A percentile compares a stretch with the other conserved stretches of the same genome.
These are phyloP conservation scores for Pseudocercospora pini-densiflorae DNA, from an alignment of 2,329 filamentous ascomycete genomes.

Conservation along the genomic window DNA sequence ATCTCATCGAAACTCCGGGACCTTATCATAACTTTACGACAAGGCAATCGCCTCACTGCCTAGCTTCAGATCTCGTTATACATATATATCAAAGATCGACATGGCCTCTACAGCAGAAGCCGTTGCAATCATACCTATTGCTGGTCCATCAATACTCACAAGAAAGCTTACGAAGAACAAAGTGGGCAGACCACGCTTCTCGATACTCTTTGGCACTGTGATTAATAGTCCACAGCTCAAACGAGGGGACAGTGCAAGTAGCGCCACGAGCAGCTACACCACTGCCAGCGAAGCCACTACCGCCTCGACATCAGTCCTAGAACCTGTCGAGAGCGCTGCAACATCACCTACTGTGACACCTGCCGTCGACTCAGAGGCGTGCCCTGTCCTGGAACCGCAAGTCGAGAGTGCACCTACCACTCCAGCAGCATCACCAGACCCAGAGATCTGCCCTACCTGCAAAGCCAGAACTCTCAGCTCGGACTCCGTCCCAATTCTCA, in stretches of 20 bases:
- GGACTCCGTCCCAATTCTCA: background rate
- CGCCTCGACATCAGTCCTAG: slow-evolving; percentile 3
- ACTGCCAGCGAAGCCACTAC: slow-evolving; percentile 5
- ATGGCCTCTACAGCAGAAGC: background rate
- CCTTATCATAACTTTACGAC: background rate
- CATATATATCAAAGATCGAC: background rate
- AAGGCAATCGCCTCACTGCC: slow-evolving; percentile 2
- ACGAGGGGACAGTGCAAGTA: slow-evolving; percentile 4
- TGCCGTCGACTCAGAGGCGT: background rate
- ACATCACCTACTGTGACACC: background rate
- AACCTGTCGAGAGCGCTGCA: slow-evolving; percentile 3
- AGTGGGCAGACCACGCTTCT: slow-evolving; percentile 12
- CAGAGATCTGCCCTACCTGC: slow-evolving; percentile 7
- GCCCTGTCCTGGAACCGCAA: background rate
- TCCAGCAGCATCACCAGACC: background rate
- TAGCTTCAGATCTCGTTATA: background rate
- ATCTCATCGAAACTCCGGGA: background rate
- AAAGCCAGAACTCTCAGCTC: slow-evolving; percentile 7
- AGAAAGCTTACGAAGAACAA: slow-evolving; percentile 4
- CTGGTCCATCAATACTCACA: background rate
- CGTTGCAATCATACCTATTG: background rate
- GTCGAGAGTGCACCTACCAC: background rate
- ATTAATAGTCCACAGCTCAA: slow-evolving; percentile 10
- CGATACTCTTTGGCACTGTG: background rate
- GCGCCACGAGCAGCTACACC: background rate